These are phyloP conservation scores for Rhizopogon roseolus DNA, from an alignment of 768 basidiomycete species.

Conservation along the genomic window DNA sequence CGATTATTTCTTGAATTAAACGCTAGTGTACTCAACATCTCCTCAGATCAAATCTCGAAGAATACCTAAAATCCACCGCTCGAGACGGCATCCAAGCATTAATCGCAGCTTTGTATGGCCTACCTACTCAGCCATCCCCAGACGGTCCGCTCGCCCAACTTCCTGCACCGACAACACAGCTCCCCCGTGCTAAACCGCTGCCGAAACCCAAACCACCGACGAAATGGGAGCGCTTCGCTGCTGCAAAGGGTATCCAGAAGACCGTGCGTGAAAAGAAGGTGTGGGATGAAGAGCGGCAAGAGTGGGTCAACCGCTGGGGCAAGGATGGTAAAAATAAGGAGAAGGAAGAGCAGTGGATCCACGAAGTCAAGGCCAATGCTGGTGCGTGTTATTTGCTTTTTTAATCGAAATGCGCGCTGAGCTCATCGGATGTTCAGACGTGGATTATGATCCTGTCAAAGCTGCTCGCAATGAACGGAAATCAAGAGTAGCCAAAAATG, in stretches of 20 bases:
- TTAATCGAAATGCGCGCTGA: background rate
- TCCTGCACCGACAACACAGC: slow-evolving; percentile 66
- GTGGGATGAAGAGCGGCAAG: slow-evolving; percentile 94
- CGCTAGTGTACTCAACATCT: background rate
- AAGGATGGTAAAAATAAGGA: slow-evolving; percentile 86
- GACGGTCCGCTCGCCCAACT: slow-evolving; percentile 84
- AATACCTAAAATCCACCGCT: slow-evolving; percentile 72
- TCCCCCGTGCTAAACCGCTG: slow-evolving; percentile 89
- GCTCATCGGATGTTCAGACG: slow-evolving; percentile 39
- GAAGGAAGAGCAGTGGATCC: slow-evolving; percentile 83
- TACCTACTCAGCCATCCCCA: slow-evolving; percentile 69
- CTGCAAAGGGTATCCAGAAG: slow-evolving; percentile 89
- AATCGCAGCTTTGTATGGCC: slow-evolving; percentile 71
- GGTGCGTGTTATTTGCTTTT: slow-evolving; percentile 45
- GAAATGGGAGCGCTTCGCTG: slow-evolving; percentile 96
- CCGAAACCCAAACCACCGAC: slow-evolving; percentile 91
- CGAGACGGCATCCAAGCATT: slow-evolving; percentile 82
- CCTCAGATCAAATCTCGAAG: slow-evolving; percentile 69
- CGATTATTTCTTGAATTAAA: background rate
- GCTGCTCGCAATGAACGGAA: slow-evolving; percentile 77
- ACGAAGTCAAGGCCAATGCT: slow-evolving; percentile 83
- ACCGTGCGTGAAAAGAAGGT: slow-evolving; percentile 70
- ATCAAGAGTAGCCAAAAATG: slow-evolving; percentile 79
- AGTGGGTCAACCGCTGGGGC: slow-evolving; percentile 92
- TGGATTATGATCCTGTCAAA: slow-evolving; percentile 76